Percentiles rank a stretch among this genome's conserved stretches.
phyloP scores from a whole-genome alignment of 495 filamentous ascomycete genomes.

The Aspergillus biplanus region DNA sequence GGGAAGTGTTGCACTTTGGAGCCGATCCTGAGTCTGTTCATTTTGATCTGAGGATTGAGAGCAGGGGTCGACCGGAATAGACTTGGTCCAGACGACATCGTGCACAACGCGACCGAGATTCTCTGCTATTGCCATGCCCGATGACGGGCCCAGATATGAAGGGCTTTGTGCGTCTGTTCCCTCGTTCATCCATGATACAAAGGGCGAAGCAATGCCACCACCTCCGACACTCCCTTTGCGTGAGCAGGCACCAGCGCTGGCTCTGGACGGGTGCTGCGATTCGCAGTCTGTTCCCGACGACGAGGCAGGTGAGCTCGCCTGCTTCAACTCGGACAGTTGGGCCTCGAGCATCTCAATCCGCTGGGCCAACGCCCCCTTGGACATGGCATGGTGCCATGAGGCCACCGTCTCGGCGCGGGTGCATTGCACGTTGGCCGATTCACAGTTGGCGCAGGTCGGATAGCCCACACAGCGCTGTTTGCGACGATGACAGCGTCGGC shows the following conservation, averaged over 20 bases:
- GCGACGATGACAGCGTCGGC: conserved; percentile 27
- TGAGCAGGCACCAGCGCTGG: no score
- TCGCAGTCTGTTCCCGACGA: neutral
- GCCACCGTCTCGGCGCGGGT: conserved; percentile 18
- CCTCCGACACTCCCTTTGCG: no score
- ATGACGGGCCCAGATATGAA: conserved; percentile 41
- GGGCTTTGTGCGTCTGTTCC: neutral
- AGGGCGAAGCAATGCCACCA: conserved; percentile 10
- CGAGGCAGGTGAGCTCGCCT: neutral
- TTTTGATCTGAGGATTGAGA: conserved; percentile 17
- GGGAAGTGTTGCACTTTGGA: conserved; percentile 30
- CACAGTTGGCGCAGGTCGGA: conserved; percentile 28
- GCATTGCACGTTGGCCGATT: conserved; percentile 24
- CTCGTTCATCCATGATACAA: conserved; percentile 37
- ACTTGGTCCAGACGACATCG: conserved; percentile 36
- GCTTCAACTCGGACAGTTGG: conserved; percentile 16
- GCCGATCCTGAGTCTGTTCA: conserved; percentile 23
- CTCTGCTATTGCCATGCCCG: conserved; percentile 37
- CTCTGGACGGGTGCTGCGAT: neutral
- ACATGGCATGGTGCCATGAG: conserved; percentile 35
- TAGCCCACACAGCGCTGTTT: conserved; percentile 30
- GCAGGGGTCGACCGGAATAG: conserved; percentile 31
- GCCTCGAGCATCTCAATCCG: conserved; percentile 29
- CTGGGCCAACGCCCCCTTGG: conserved; percentile 26
- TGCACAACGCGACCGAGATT: conserved; percentile 40